Conservation (phyloP, 371 early-diverging fungal genomes). For the Mucor piriformis region DNA sequence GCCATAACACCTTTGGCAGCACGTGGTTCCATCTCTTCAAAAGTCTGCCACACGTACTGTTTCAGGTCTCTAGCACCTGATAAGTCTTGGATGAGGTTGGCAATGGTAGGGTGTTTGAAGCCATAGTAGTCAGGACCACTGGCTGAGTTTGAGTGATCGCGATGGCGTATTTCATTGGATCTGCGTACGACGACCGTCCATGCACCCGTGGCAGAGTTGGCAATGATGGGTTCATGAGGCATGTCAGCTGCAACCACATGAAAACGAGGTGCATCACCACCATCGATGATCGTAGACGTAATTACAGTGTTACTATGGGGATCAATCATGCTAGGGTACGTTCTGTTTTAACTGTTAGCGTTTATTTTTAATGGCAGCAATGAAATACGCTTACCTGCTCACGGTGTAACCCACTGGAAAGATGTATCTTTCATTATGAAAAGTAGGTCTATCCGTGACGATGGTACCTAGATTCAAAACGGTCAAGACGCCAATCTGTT, state of each 20-base stretch:
- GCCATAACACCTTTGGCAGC: constrained; percentile 58
- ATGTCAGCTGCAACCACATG: constrained; percentile 80
- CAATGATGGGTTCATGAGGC: constrained; percentile 67
- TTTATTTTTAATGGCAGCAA: neutral
- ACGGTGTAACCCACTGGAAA: constrained; percentile 89
- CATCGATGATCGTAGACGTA: constrained; percentile 81
- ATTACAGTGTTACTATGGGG: constrained; percentile 65
- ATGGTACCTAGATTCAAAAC: constrained; percentile 77
- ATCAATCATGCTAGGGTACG: constrained; percentile 79
- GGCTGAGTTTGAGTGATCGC: constrained; percentile 80
- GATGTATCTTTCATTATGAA: constrained; percentile 90
- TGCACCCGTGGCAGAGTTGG: constrained; percentile 86
- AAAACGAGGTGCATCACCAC: constrained; percentile 79
- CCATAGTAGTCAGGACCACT: constrained; percentile 94
- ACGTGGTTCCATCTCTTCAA: constrained; percentile 59
- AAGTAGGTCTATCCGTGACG: constrained; percentile 77
- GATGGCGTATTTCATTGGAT: constrained; percentile 77
- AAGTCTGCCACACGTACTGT: constrained; percentile 75
- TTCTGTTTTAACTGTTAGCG: constrained; percentile 32
- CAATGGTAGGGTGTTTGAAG: constrained; percentile 86
- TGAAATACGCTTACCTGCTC: constrained; percentile 37
- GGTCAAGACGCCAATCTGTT: constrained; percentile 81
- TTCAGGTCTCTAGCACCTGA: constrained; percentile 73
- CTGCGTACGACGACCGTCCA: constrained; percentile 88
- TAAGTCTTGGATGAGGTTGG: constrained; percentile 87